Percentiles rank a stretch among this genome's conserved stretches.
Evolutionary conservation across 2,329 filamentous ascomycete genomes (phyloP).

Genomic region (Conoideocrella luteorostrata): DNA sequence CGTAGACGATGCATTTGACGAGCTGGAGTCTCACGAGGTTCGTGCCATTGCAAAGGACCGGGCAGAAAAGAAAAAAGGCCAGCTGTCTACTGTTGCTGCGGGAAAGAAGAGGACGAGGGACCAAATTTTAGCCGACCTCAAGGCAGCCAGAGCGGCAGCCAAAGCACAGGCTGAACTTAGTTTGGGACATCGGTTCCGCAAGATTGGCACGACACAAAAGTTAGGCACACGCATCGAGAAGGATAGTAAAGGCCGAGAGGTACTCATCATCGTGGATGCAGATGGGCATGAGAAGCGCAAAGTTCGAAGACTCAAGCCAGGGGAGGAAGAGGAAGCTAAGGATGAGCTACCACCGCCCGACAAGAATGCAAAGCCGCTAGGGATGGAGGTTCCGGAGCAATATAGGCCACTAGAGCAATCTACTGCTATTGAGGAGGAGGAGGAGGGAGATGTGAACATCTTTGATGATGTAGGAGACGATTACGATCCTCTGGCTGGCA

Average conservation of each 20-base stretch:
- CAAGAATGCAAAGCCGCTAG: conserved; percentile 50
- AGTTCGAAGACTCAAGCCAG: conserved; percentile 46
- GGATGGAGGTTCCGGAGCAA: conserved; percentile 60
- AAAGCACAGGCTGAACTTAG: conserved; percentile 45
- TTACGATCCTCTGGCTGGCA: conserved; percentile 59
- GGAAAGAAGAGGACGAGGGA: conserved; percentile 59
- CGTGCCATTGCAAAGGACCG: conserved; percentile 46
- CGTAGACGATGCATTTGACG: conserved; percentile 61
- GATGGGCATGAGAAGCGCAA: conserved; percentile 62
- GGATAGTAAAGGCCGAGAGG: conserved; percentile 55
- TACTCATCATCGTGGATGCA: conserved; percentile 60
- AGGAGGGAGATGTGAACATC: conserved; percentile 55
- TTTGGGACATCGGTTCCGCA: conserved; percentile 57
- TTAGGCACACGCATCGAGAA: conserved; percentile 53
- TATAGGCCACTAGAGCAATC: conserved; percentile 42
- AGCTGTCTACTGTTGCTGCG: conserved; percentile 48
- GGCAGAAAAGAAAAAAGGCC: conserved; percentile 51
- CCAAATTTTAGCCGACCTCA: conserved; percentile 62
- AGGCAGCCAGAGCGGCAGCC: conserved; percentile 54
- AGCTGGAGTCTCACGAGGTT: conserved; percentile 49
- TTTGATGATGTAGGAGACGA: conserved; percentile 61
- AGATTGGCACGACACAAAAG: conserved; percentile 51
- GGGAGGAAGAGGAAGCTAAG: conserved; percentile 27
- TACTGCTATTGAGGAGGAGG: conserved; percentile 26
- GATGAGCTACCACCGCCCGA: conserved; percentile 46